A percentile compares a stretch with the other conserved stretches of the same genome.
Evolutionary conservation across 768 basidiomycete species (phyloP).

Genomic region (Calocybe cyanea): DNA sequence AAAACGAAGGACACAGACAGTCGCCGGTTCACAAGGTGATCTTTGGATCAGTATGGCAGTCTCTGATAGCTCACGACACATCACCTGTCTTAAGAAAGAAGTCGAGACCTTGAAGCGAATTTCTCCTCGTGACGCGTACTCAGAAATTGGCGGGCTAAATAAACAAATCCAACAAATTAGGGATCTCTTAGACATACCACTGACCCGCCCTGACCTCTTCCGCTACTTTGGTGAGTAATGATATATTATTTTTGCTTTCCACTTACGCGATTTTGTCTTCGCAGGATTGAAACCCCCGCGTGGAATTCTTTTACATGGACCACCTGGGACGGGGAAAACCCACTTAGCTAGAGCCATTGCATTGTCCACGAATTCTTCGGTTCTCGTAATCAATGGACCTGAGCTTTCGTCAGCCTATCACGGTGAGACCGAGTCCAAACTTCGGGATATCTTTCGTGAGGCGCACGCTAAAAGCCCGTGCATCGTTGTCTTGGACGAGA

Average conservation of each 20-base stretch:
- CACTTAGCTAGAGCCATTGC: conserved; percentile 95
- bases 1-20: conserved; percentile 23
- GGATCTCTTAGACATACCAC: conserved; percentile 81
- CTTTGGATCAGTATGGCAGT: neutral
- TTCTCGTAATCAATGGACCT: conserved; percentile 94
- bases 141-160: conserved; percentile 81
- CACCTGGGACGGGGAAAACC: conserved; percentile 97
- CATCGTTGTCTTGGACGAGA: conserved; percentile 93
- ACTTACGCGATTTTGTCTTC: conserved; percentile 1
- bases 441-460: conserved; percentile 86
- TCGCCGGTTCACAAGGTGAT: conserved; percentile 32
- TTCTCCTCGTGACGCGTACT: conserved; percentile 57
- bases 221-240: conserved; percentile 60
- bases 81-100: conserved; percentile 32
- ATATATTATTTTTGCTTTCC: neutral
- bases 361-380: conserved; percentile 76
- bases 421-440: conserved; percentile 90
- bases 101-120: conserved; percentile 44
- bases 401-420: conserved; percentile 95
- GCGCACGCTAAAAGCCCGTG: conserved; percentile 82
- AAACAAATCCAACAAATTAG: conserved; percentile 85
- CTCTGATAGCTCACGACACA: conserved; percentile 8
- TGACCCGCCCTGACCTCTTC: conserved; percentile 80
- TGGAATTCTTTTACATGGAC: conserved; percentile 91
- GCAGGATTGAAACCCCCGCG: conserved; percentile 91